These are phyloP conservation scores for Pseudocercospora cruenta DNA, from an alignment of 2,329 filamentous ascomycete genomes.

Conservation along the genomic window DNA sequence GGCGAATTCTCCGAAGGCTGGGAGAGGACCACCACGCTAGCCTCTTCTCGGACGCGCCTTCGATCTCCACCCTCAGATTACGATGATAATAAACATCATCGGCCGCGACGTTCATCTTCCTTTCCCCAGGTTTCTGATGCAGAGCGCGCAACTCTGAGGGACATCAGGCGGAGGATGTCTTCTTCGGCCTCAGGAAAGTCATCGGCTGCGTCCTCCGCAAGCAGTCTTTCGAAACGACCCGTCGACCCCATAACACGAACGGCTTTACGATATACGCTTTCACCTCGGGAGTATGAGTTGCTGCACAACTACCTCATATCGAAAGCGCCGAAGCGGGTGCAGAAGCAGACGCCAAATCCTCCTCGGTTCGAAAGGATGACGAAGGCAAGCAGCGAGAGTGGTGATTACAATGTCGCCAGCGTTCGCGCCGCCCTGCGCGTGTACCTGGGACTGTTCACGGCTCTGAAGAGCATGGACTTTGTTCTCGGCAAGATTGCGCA, in stretches of 20 bases:
- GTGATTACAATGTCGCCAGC: constrained; percentile 52
- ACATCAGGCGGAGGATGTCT: constrained; percentile 19
- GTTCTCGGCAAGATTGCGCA: constrained; percentile 44
- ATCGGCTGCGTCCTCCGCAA: constrained; percentile 22
- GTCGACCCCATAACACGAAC: constrained; percentile 78
- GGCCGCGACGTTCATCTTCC: constrained; percentile 1
- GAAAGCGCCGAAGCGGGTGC: constrained; percentile 62
- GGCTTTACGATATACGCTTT: constrained; percentile 79
- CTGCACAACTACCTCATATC: constrained; percentile 84
- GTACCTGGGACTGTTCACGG: constrained; percentile 47
- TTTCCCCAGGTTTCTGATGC: not conserved
- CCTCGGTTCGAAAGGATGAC: constrained; percentile 55
- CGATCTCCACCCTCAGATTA: constrained; percentile 1
- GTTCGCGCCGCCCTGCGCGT: constrained; percentile 52
- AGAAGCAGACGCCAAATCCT: constrained; percentile 57
- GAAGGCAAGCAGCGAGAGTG: constrained; percentile 32
- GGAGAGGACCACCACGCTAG: not conserved
- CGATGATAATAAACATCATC: constrained; percentile 7
- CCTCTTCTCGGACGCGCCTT: not conserved
- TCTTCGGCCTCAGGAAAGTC: constrained; percentile 16
- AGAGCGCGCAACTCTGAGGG: constrained; percentile 1
- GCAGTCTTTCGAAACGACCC: constrained; percentile 29
- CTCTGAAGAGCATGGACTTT: constrained; percentile 53
- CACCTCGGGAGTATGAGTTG: constrained; percentile 81
- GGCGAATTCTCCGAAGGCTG: constrained; percentile 4